These are phyloP conservation scores for Fusarium multiceps DNA, from an alignment of 2,329 filamentous ascomycete genomes.

Conservation along the genomic window DNA sequence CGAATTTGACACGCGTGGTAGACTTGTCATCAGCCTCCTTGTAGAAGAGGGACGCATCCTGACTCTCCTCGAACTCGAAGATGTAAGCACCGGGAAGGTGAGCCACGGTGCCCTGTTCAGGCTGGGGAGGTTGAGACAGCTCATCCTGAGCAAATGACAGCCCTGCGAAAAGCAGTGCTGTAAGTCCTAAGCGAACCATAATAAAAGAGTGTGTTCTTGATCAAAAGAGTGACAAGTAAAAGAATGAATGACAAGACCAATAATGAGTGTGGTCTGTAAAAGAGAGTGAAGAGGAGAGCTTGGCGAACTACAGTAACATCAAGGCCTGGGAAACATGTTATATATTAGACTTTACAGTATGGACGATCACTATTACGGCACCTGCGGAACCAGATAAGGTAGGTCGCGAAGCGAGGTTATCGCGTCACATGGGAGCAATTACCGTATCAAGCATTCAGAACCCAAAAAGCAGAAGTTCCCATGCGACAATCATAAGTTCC, in stretches of 20 bases:
- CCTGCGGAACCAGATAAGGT: background rate
- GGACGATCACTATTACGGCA: background rate
- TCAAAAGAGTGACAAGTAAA: conserved; percentile 14
- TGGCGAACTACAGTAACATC: background rate
- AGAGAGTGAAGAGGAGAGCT: conserved; percentile 11
- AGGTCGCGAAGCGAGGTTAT: background rate
- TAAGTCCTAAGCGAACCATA: conserved; percentile 29
- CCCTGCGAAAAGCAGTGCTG: conserved; percentile 33
- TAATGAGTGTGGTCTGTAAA: conserved; percentile 2
- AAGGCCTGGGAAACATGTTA: conserved; percentile 1
- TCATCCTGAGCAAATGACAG: conserved; percentile 18
- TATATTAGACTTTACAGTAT: background rate
- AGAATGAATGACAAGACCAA: background rate
- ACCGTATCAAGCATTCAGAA: background rate
- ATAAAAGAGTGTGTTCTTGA: background rate
- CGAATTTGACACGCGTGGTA: conserved; percentile 57
- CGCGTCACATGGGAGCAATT: background rate
- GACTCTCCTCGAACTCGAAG: conserved; percentile 62
- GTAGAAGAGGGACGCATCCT: conserved; percentile 53
- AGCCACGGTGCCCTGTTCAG: conserved; percentile 15
- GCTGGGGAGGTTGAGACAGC: background rate
- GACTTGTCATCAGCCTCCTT: conserved; percentile 10
- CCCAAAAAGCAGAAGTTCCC: conserved; percentile 12
- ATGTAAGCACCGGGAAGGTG: conserved; percentile 60
- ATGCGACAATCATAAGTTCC: conserved; percentile 16